Percentiles rank a stretch among this genome's conserved stretches.
These are phyloP conservation scores for Hortiboletus campestris DNA, from an alignment of 768 basidiomycete genomes.

Conservation along the genomic window DNA sequence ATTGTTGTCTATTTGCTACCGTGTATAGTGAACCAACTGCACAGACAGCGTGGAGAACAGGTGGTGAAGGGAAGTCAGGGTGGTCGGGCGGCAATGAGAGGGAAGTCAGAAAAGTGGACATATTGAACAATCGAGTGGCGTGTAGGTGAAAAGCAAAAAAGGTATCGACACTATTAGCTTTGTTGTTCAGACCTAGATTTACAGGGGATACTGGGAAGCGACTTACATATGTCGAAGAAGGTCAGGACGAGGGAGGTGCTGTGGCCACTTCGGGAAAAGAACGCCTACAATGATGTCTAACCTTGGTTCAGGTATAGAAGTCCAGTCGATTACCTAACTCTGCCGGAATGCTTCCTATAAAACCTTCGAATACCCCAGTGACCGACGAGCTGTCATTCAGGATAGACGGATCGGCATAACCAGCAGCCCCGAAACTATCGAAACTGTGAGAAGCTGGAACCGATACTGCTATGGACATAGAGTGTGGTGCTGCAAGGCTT, in stretches of 20 bases:
- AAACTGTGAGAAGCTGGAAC: background rate
- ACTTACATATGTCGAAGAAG: constrained; percentile 65
- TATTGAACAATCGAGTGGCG: constrained; percentile 68
- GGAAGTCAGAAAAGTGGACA: constrained; percentile 58
- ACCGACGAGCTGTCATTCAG: background rate
- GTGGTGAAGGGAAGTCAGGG: constrained; percentile 66
- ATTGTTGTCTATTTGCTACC: constrained; percentile 41
- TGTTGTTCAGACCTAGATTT: background rate
- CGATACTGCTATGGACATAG: background rate
- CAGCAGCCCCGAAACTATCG: background rate
- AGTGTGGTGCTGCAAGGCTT: background rate
- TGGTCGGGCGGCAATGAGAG: constrained; percentile 66
- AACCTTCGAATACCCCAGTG: background rate
- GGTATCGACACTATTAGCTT: constrained; percentile 55
- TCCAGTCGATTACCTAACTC: constrained; percentile 5
- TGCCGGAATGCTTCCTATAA: background rate
- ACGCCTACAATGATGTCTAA: constrained; percentile 16
- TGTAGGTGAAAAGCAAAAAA: constrained; percentile 82
- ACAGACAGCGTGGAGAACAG: constrained; percentile 84
- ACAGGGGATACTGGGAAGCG: background rate
- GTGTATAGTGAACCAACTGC: constrained; percentile 77
- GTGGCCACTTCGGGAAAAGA: constrained; percentile 49
- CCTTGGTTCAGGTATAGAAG: background rate
- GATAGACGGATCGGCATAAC: background rate
- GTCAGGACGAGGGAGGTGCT: constrained; percentile 57